A percentile compares a stretch with the other conserved stretches of the same genome.
Conservation (phyloP, 768 basidiomycete genomes). For the Candolleomyces efflorescens region DNA sequence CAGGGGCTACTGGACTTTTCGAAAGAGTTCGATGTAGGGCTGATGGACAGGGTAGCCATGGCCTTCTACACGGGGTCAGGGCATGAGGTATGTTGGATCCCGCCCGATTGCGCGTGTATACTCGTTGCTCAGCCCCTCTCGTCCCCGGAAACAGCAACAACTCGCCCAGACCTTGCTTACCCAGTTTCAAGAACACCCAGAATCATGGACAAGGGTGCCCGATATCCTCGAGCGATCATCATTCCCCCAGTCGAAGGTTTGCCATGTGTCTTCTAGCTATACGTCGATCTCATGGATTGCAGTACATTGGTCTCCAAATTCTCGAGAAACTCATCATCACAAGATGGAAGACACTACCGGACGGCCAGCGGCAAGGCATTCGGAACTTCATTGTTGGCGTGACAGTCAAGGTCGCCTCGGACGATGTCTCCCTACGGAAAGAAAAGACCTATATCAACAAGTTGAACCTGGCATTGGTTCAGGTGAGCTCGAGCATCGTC, state of each 20-base stretch:
- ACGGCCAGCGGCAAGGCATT: slow-evolving; percentile 94
- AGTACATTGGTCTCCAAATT: slow-evolving; percentile 98
- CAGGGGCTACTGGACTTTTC: slow-evolving; percentile 92
- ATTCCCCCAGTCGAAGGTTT: slow-evolving; percentile 84
- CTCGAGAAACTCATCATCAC: slow-evolving; percentile 93
- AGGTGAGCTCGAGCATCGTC: slow-evolving; percentile 46
- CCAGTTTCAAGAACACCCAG: slow-evolving; percentile 93
- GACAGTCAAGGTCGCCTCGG: slow-evolving; percentile 90
- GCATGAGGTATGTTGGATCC: slow-evolving; percentile 57
- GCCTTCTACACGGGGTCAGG: slow-evolving; percentile 86
- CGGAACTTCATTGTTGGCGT: slow-evolving; percentile 94
- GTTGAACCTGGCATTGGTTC: slow-evolving; percentile 92
- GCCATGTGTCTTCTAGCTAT: slow-evolving; percentile 7
- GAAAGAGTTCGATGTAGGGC: slow-evolving; percentile 85
- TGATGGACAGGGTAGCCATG: slow-evolving; percentile 92
- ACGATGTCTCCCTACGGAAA: slow-evolving; percentile 81
- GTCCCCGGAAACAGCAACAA: slow-evolving; percentile 67
- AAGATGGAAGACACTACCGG: slow-evolving; percentile 93
- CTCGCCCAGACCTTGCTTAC: slow-evolving; percentile 91
- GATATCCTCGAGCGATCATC: slow-evolving; percentile 83
- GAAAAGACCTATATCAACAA: slow-evolving; percentile 97
- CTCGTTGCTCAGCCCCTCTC: slow-evolving; percentile 21
- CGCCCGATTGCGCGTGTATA: slow-evolving; percentile 9
- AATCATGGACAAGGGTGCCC: slow-evolving; percentile 96
- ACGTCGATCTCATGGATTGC: slow-evolving; percentile 12